phyloP scores from a whole-genome alignment of 2,329 filamentous ascomycete genomes.

The Akanthomyces dipterigenus region DNA sequence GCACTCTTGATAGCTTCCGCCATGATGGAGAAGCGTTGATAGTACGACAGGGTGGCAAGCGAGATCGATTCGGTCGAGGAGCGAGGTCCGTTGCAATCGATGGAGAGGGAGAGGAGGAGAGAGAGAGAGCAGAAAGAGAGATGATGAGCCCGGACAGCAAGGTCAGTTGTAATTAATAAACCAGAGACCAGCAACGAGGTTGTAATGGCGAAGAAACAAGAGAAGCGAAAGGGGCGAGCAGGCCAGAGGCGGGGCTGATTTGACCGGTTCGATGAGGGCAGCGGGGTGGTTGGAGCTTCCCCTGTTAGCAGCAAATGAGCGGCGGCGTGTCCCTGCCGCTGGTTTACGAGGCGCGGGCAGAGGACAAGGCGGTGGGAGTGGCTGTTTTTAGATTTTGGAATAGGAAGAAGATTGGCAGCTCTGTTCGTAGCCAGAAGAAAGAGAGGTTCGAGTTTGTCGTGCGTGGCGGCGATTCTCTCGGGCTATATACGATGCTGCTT shows the following conservation, averaged over 20 bases:
- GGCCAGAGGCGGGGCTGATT: conserved; percentile 9
- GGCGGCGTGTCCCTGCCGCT: conserved; percentile 6
- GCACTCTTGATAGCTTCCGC: conserved; percentile 65
- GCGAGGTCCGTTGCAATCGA: conserved; percentile 1
- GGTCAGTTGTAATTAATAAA: conserved; percentile 4
- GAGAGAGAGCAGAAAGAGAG: not conserved
- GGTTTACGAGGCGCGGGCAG: not conserved
- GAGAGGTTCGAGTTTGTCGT: not conserved
- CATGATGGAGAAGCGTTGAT: conserved; percentile 43
- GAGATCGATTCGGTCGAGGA: conserved; percentile 13
- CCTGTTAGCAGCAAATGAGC: conserved; percentile 10
- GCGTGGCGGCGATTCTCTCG: not conserved
- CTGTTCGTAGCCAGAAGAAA: not conserved
- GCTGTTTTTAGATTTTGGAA: not conserved
- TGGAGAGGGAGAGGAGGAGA: not conserved
- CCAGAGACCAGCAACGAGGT: conserved; percentile 2
- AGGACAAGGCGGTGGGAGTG: not conserved
- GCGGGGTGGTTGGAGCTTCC: conserved; percentile 12
- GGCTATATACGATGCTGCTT: not conserved
- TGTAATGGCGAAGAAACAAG: conserved; percentile 6
- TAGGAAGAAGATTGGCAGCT: not conserved
- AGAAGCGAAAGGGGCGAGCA: conserved; percentile 6
- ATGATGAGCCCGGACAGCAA: not conserved
- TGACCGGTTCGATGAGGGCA: conserved; percentile 1
- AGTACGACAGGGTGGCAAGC: conserved; percentile 1